These are phyloP conservation scores for Entomophthora muscae DNA, from an alignment of 371 early-diverging fungal species.

Conservation along the genomic window DNA sequence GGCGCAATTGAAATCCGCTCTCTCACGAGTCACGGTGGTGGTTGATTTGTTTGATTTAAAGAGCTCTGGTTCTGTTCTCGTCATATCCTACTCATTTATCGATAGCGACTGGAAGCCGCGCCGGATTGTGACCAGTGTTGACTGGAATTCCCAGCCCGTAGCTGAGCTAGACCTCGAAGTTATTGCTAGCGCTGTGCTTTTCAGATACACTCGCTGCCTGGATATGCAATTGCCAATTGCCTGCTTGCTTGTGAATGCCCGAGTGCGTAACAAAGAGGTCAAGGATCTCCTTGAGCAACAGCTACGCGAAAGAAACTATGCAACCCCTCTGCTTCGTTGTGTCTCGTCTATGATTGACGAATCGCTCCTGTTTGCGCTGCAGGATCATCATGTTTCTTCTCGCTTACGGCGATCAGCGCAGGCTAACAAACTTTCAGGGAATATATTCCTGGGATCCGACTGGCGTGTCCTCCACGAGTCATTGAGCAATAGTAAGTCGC, in stretches of 20 bases:
- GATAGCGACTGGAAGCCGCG: slow-evolving; percentile 1
- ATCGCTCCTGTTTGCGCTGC: neutral
- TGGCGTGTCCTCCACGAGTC: neutral
- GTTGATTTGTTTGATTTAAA: neutral
- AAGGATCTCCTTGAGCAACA: neutral
- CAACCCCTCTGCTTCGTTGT: neutral
- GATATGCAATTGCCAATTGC: neutral
- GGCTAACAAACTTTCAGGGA: neutral
- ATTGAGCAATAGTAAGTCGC: neutral
- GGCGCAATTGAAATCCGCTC: neutral
- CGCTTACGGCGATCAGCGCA: neutral
- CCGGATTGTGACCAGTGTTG: neutral
- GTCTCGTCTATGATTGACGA: neutral
- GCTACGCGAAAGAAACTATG: neutral
- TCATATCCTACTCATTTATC: neutral
- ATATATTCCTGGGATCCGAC: neutral
- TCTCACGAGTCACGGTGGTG: neutral
- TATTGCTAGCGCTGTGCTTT: neutral
- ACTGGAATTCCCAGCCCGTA: neutral
- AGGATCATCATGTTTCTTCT: neutral
- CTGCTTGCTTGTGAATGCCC: neutral
- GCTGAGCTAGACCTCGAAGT: neutral
- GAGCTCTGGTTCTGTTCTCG: neutral
- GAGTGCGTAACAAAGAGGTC: neutral
- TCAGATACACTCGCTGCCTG: neutral